These are phyloP conservation scores for Porphyrellus cyaneotinctus DNA, from an alignment of 768 basidiomycete species.

Conservation along the genomic window DNA sequence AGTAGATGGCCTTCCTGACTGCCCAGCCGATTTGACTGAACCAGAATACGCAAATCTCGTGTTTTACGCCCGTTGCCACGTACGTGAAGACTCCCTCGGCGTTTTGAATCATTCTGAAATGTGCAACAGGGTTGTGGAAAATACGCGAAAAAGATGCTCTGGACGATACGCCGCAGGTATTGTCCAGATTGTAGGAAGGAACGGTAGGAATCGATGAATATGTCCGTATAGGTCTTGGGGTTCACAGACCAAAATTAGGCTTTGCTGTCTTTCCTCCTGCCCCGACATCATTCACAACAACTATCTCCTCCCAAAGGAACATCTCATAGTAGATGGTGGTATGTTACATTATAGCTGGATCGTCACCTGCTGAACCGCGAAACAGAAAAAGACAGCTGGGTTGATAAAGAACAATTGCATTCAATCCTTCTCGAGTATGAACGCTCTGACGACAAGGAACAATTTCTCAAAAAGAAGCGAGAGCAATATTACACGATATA, in stretches of 20 bases:
- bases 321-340: neutral
- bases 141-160: neutral
- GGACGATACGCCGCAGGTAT: neutral
- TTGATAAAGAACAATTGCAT: neutral
- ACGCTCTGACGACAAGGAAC: neutral
- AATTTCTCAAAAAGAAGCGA: neutral
- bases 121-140: neutral
- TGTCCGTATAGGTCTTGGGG: no score
- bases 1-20: conserved; percentile 35
- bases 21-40: conserved; percentile 26
- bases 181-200: conserved; percentile 1
- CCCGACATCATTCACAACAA: neutral
- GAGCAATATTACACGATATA: fast-evolving
- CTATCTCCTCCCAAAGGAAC: neutral
- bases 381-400: neutral
- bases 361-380: neutral
- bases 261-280: neutral
- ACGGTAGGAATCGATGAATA: neutral
- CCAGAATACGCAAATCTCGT: conserved; percentile 22
- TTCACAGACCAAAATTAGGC: neutral
- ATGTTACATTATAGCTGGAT: neutral
- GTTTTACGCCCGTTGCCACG: neutral
- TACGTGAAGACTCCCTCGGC: neutral
- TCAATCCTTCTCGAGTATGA: neutral
- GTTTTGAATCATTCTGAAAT: neutral